These are phyloP conservation scores for Fraxinus pennsylvanica DNA, from an alignment of 257 asterid genomes.

Conservation along the genomic window DNA sequence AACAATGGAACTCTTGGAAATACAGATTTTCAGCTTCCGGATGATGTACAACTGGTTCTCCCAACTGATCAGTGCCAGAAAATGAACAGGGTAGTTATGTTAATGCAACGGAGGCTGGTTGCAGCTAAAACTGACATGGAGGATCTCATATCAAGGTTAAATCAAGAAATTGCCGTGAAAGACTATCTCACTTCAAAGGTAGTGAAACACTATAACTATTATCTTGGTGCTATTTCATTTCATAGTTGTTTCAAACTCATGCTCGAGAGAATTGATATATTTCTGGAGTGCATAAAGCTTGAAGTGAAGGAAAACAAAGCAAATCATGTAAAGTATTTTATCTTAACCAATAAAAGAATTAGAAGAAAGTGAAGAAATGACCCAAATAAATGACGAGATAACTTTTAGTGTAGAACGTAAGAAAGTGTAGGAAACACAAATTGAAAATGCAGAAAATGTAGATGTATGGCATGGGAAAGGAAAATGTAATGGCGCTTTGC, in stretches of 20 bases:
- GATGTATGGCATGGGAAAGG: constrained; percentile 14
- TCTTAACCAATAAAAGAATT: neutral
- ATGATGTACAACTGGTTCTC: constrained; percentile 67
- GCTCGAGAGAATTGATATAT: constrained; percentile 1
- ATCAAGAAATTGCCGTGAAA: constrained; percentile 93
- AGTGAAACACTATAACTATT: constrained; percentile 25
- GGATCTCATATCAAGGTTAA: constrained; percentile 94
- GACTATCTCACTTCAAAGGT: constrained; percentile 95
- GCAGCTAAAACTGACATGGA: constrained; percentile 97
- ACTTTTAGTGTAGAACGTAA: neutral
- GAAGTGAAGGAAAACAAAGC: neutral
- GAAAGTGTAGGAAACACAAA: constrained; percentile 5
- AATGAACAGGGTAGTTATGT: constrained; percentile 67
- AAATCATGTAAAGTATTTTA: neutral
- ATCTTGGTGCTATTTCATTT: constrained; percentile 1
- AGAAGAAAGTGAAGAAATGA: neutral
- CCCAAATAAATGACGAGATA: neutral
- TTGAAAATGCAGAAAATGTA: neutral
- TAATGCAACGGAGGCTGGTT: constrained; percentile 74
- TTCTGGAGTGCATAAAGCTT: neutral
- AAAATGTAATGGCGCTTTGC: neutral
- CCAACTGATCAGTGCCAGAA: constrained; percentile 87
- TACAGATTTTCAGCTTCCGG: constrained; percentile 58
- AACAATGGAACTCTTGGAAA: constrained; percentile 40
- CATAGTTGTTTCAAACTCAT: constrained; percentile 18